Conservation (phyloP, 768 basidiomycete genomes). For the Psilocybe cyanescens region DNA sequence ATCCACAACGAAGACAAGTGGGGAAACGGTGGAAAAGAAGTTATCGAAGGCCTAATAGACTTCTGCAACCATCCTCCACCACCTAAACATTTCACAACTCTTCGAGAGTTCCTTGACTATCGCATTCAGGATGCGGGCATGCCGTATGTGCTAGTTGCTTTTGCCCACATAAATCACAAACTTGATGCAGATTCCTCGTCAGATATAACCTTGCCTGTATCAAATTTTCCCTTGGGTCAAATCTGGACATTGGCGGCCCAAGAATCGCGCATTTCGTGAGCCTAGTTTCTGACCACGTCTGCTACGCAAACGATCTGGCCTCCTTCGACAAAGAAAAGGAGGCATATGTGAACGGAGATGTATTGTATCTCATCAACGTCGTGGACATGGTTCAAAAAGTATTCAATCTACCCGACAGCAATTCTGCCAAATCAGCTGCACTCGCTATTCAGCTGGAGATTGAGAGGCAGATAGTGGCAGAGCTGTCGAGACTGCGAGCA, state of each 20-base stretch:
- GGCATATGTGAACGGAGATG: not conserved
- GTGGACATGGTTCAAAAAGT: not conserved
- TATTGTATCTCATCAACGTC: not conserved
- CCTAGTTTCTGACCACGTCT: not conserved
- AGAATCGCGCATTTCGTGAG: not conserved
- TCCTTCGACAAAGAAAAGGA: not conserved
- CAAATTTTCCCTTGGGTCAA: not conserved
- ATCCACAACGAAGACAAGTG: not conserved
- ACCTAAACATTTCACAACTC: not conserved
- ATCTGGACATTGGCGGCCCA: not conserved
- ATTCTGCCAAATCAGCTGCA: not conserved
- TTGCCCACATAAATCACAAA: not conserved
- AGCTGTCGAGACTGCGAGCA: not conserved
- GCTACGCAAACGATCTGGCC: not conserved
- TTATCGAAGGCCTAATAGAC: not conserved
- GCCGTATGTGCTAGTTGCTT: not conserved
- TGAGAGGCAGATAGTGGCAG: not conserved
- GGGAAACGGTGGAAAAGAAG: not conserved
- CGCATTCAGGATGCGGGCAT: not conserved
- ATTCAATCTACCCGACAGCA: not conserved
- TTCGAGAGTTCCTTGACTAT: slow-evolving; percentile 1
- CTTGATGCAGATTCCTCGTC: not conserved
- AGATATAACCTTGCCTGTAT: not conserved
- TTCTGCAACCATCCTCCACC: not conserved
- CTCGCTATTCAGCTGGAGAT: not conserved